These are phyloP conservation scores for Cerrena zonata DNA, from an alignment of 1,284 basidiomycete genomes.

Conservation along the genomic window DNA sequence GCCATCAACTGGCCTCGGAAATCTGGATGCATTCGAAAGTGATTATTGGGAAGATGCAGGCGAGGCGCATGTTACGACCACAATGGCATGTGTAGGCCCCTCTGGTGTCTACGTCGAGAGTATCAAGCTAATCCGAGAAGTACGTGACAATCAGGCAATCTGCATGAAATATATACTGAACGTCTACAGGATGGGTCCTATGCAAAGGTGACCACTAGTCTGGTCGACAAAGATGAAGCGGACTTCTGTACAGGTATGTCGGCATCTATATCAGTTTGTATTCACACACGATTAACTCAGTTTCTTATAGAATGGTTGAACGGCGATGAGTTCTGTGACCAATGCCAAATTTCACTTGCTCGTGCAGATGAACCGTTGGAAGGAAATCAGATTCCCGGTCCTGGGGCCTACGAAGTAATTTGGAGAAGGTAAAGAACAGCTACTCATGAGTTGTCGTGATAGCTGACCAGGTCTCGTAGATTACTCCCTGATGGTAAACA, in stretches of 20 bases:
- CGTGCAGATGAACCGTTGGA: constrained; percentile 37
- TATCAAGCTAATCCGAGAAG: constrained; percentile 43
- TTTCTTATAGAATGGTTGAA: constrained; percentile 47
- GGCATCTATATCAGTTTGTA: not conserved
- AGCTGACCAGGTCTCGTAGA: constrained; percentile 24
- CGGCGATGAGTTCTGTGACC: constrained; percentile 57
- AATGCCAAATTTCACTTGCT: constrained; percentile 47
- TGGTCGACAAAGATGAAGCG: constrained; percentile 31
- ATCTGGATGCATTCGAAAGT: constrained; percentile 52
- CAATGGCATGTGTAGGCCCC: constrained; percentile 47
- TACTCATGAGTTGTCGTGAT: not conserved
- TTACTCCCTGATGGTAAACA: constrained; percentile 37
- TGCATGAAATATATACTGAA: not conserved
- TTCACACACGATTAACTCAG: too few relatives aligned
- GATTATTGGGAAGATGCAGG: constrained; percentile 51
- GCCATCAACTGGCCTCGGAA: constrained; percentile 40
- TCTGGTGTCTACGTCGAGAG: constrained; percentile 50
- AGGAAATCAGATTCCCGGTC: constrained; percentile 36
- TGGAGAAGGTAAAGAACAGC: constrained; percentile 58
- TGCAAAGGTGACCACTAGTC: constrained; percentile 42
- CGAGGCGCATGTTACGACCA: constrained; percentile 50
- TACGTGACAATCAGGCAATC: constrained; percentile 24
- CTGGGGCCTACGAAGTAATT: constrained; percentile 53
- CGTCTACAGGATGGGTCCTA: constrained; percentile 37
- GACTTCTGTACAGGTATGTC: constrained; percentile 28